A percentile compares a stretch with the other conserved stretches of the same genome.
phyloP scores from a whole-genome alignment of 2,329 filamentous ascomycete genomes.

The Penicillium sp. region DNA sequence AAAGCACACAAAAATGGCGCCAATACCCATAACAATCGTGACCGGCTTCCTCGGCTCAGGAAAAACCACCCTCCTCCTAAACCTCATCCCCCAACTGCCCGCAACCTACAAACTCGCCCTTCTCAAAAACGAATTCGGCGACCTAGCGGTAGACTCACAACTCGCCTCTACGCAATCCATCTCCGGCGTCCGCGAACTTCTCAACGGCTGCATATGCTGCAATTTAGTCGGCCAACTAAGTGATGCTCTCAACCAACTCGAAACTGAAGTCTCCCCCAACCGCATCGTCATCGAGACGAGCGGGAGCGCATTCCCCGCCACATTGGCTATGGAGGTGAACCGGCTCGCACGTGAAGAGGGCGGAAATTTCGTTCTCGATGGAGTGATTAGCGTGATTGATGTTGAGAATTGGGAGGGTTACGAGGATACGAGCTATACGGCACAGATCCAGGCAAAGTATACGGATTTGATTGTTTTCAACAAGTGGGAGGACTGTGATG shows the following conservation, averaged over 20 bases:
- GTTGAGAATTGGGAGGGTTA: constrained; percentile 96
- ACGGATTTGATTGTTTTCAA: constrained; percentile 91
- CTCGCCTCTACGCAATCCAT: constrained; percentile 81
- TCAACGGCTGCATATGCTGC: constrained; percentile 98
- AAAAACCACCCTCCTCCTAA: constrained; percentile 93
- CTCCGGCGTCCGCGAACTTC: constrained; percentile 84
- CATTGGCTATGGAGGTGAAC: constrained; percentile 87
- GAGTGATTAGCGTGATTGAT: constrained; percentile 85
- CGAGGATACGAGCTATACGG: constrained; percentile 86
- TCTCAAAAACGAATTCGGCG: constrained; percentile 97
- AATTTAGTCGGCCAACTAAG: constrained; percentile 91
- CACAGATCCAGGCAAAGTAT: constrained; percentile 81
- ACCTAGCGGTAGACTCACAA: constrained; percentile 89
- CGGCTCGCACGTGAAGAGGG: constrained; percentile 63
- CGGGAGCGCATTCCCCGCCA: constrained; percentile 84
- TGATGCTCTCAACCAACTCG: constrained; percentile 74
- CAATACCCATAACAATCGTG: constrained; percentile 88
- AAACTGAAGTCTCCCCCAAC: constrained; percentile 63
- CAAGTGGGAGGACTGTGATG: constrained; percentile 77
- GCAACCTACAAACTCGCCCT: constrained; percentile 85
- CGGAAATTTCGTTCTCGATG: constrained; percentile 72
- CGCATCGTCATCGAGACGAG: constrained; percentile 93
- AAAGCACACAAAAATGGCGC: constrained; percentile 51
- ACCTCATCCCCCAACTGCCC: constrained; percentile 88
- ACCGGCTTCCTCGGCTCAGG: constrained; percentile 96